Conservation (phyloP, 805 yeast genomes). For the Wickerhamiella slavikovae region DNA sequence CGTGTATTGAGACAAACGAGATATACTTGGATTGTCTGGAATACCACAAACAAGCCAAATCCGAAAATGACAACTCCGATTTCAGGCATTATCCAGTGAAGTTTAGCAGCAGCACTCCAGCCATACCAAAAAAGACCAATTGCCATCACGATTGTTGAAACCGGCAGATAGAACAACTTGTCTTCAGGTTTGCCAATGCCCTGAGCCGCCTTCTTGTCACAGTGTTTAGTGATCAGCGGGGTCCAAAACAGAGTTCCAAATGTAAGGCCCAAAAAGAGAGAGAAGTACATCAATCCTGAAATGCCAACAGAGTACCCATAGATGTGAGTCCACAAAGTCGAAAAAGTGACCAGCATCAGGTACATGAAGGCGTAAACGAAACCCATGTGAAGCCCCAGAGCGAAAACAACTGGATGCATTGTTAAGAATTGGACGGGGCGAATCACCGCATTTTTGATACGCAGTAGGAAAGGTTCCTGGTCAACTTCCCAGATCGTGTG, state of each 20-base stretch:
- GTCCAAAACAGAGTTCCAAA: slow-evolving; percentile 32
- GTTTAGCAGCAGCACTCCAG: slow-evolving; percentile 38
- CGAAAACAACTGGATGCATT: slow-evolving; percentile 42
- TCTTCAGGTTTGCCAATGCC: slow-evolving; percentile 44
- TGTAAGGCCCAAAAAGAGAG: slow-evolving; percentile 34
- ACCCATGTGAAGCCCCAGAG: slow-evolving; percentile 44
- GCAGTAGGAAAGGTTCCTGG: slow-evolving; percentile 8
- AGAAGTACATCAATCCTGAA: slow-evolving; percentile 37
- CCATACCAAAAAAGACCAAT: slow-evolving; percentile 50
- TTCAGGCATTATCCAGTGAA: slow-evolving; percentile 43
- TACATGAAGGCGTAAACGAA: slow-evolving; percentile 48
- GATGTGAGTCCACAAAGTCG: slow-evolving; percentile 25
- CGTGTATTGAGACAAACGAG: slow-evolving; percentile 51
- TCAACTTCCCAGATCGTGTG: slow-evolving; percentile 36
- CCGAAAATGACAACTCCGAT: slow-evolving; percentile 43
- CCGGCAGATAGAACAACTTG: slow-evolving; percentile 31
- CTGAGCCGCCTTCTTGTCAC: slow-evolving; percentile 11
- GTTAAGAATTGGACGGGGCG: slow-evolving; percentile 34
- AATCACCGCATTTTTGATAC: slow-evolving; percentile 25
- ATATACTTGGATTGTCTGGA: slow-evolving; percentile 46
- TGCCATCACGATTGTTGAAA: slow-evolving; percentile 32
- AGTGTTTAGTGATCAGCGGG: slow-evolving; percentile 20
- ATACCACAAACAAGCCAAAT: slow-evolving; percentile 38
- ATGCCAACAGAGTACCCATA: slow-evolving; percentile 30
- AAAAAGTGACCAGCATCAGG: slow-evolving; percentile 39